A percentile compares a stretch with the other conserved stretches of the same genome.
These are phyloP conservation scores for Cladorrhinum samala DNA, from an alignment of 495 filamentous ascomycete species.

Conservation along the genomic window DNA sequence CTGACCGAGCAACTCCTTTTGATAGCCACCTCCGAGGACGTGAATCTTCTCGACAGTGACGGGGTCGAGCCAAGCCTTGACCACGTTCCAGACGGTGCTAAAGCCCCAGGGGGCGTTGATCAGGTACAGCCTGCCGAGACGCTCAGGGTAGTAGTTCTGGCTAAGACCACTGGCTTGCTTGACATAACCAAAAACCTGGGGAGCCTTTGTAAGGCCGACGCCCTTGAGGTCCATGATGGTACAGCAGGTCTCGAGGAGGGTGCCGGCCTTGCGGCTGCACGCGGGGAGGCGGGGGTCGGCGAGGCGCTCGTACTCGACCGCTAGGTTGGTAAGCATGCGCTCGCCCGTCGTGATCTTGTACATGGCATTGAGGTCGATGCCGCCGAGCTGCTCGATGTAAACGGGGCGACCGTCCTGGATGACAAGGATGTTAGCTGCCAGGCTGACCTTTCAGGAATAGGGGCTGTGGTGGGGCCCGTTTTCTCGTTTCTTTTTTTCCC, in stretches of 20 bases:
- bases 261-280: slow-evolving; percentile 86
- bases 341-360: slow-evolving; percentile 82
- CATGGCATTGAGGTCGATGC: slow-evolving; percentile 84
- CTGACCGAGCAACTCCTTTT: slow-evolving; percentile 75
- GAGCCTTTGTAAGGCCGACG: slow-evolving; percentile 72
- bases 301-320: slow-evolving; percentile 93
- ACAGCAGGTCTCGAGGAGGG: slow-evolving; percentile 93
- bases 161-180: slow-evolving; percentile 62
- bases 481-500: too few relatives aligned
- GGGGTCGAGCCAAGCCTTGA: slow-evolving; percentile 91
- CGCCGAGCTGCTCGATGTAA: slow-evolving; percentile 94
- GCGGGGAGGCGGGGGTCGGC: slow-evolving; percentile 88
- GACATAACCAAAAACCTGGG: slow-evolving; percentile 70
- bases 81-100: slow-evolving; percentile 68
- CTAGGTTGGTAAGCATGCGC: slow-evolving; percentile 92
- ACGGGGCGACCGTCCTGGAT: slow-evolving; percentile 86
- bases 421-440: slow-evolving; percentile 5
- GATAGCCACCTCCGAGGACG: slow-evolving; percentile 73
- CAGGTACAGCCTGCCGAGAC: slow-evolving; percentile 77
- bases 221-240: slow-evolving; percentile 95
- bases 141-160: slow-evolving; percentile 97
- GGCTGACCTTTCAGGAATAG: not conserved
- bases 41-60: slow-evolving; percentile 96
- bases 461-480: not conserved
- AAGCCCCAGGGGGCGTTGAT: slow-evolving; percentile 98